Evolutionary conservation across 345 rosid genomes (phyloP).

Genomic region (Psidium friedrichsthalianum): DNA sequence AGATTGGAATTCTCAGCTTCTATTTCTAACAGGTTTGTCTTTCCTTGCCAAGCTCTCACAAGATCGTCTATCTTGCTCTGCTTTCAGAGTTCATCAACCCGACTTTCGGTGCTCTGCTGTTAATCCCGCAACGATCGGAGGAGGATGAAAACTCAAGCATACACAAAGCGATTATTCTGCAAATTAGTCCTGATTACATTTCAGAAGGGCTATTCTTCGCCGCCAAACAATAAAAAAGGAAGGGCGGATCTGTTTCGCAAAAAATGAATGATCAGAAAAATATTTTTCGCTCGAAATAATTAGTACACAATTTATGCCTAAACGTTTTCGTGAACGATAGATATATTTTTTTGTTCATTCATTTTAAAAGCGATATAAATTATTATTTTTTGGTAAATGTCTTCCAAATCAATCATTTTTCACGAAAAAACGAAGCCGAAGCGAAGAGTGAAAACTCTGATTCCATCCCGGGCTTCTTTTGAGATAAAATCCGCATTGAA

Average conservation of each 20-base stretch:
- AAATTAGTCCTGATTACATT: too few species aligned
- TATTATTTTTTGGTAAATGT: rapidly evolving
- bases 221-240: not conserved
- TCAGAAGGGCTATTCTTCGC: not conserved
- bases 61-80: not conserved
- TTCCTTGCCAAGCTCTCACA: not conserved
- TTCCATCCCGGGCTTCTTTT: not conserved
- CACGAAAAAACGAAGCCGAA: rapidly evolving
- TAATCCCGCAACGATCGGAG: not conserved
- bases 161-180: not conserved
- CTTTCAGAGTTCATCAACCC: not conserved
- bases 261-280: not conserved
- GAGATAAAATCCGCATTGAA: not conserved
- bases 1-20: not conserved
- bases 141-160: not conserved
- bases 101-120: not conserved
- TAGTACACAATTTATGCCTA: not conserved
- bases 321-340: too few species aligned
- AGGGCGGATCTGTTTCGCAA: rapidly evolving
- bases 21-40: not conserved
- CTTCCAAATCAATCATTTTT: not conserved
- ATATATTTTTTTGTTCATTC: not conserved
- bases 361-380: rapidly evolving
- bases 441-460: not conserved
- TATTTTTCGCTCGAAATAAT: not conserved